phyloP scores from a whole-genome alignment of 1,284 basidiomycete species.

The Xerocomus nothofagi region DNA sequence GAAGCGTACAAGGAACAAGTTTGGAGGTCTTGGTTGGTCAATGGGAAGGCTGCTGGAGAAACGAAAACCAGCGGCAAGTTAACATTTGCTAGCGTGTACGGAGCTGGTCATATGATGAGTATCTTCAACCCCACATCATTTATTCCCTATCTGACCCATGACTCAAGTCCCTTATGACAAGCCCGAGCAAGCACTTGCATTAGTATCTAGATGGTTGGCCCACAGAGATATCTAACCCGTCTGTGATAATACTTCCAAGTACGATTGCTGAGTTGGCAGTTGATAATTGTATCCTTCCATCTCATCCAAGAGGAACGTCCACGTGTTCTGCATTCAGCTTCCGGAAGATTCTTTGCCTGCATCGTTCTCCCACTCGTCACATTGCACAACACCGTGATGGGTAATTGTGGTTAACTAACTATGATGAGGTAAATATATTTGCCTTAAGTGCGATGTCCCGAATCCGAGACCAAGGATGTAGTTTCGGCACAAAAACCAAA shows the following conservation, averaged over 20 bases:
- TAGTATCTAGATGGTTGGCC: slow-evolving; percentile 62
- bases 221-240: slow-evolving; percentile 39
- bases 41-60: slow-evolving; percentile 57
- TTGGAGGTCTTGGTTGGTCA: slow-evolving; percentile 61
- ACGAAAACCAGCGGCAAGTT: slow-evolving; percentile 61
- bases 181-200: slow-evolving; percentile 54
- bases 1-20: slow-evolving; percentile 48
- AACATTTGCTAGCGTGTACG: slow-evolving; percentile 64
- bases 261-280: neutral
- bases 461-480: no score
- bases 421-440: no score
- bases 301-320: neutral
- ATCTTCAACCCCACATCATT: slow-evolving; percentile 13
- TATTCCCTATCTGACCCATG: slow-evolving; percentile 13
- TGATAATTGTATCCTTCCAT: neutral
- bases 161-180: slow-evolving; percentile 66
- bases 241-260: slow-evolving; percentile 1
- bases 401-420: neutral
- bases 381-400: neutral
- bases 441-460: neutral
- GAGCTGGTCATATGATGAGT: slow-evolving; percentile 75
- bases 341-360: neutral
- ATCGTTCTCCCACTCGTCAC: neutral
- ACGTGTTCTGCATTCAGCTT: neutral
- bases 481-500: no score